phyloP scores from a whole-genome alignment of 805 yeast species.

The Maudiozyma serrabonitensis region DNA sequence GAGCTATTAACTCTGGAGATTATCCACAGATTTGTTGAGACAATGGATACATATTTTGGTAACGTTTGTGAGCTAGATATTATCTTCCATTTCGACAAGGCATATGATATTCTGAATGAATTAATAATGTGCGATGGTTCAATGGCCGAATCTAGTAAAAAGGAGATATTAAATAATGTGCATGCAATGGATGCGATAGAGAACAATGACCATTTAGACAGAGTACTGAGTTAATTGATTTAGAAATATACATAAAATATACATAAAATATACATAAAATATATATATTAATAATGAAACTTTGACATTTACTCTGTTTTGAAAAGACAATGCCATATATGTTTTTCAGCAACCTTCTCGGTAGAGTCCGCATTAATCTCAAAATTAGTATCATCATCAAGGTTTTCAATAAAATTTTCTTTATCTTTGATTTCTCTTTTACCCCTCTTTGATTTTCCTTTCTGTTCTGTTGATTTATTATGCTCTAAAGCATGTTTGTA shows the following conservation, averaged over 20 bases:
- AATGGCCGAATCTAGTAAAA: constrained; percentile 70
- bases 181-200: constrained; percentile 84
- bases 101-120: constrained; percentile 88
- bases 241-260: constrained; percentile 1
- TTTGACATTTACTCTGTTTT: not conserved
- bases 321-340: constrained; percentile 27
- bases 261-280: not conserved
- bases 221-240: constrained; percentile 28
- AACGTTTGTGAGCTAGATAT: constrained; percentile 95
- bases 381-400: constrained; percentile 14
- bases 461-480: constrained; percentile 5
- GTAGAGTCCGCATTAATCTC: constrained; percentile 21
- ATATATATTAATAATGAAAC: not conserved
- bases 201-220: constrained; percentile 52
- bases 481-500: constrained; percentile 25
- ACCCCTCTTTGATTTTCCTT: not conserved
- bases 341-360: constrained; percentile 22
- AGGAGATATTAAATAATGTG: constrained; percentile 68
- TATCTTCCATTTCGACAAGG: constrained; percentile 89
- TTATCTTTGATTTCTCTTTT: not conserved
- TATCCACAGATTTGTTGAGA: constrained; percentile 89
- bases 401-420: too few relatives aligned
- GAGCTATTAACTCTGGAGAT: constrained; percentile 79
- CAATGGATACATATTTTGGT: constrained; percentile 91
- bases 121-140: constrained; percentile 75